Conservation (phyloP, 805 yeast genomes). For the Kodamaea kaohsiungensis region DNA sequence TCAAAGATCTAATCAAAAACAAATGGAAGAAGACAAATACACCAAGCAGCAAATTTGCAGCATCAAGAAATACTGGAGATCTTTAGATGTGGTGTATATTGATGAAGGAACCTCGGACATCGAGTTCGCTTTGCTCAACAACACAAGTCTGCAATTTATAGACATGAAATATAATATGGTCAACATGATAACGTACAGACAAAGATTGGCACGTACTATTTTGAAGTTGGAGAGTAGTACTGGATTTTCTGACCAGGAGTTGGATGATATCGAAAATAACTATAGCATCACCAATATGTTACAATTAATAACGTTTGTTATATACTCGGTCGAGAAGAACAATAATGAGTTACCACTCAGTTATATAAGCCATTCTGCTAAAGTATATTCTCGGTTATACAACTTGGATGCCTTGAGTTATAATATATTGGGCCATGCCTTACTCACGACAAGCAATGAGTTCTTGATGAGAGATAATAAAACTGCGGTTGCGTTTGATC, state of each 20-base stretch:
- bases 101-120: neutral
- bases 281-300: slow-evolving; percentile 20
- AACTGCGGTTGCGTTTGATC: slow-evolving; percentile 2
- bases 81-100: slow-evolving; percentile 8
- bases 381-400: slow-evolving; percentile 20
- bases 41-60: slow-evolving; percentile 5
- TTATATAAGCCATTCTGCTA: slow-evolving; percentile 13
- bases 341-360: slow-evolving; percentile 13
- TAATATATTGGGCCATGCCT: slow-evolving; percentile 20
- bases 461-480: slow-evolving; percentile 2
- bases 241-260: slow-evolving; percentile 2
- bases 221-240: slow-evolving; percentile 3
- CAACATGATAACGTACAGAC: slow-evolving; percentile 10
- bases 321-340: slow-evolving; percentile 16
- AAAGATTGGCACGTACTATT: slow-evolving; percentile 6
- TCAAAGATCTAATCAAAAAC: neutral
- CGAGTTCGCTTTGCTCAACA: neutral
- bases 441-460: slow-evolving; percentile 9
- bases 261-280: slow-evolving; percentile 11
- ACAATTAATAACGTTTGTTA: slow-evolving; percentile 16
- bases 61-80: slow-evolving; percentile 10
- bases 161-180: slow-evolving; percentile 6
- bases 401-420: slow-evolving; percentile 15
- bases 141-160: neutral
- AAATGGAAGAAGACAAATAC: neutral